Base-by-base conservation (phyloP, 78 protist genomes). In the Cyanophora paradoxa region DNA sequence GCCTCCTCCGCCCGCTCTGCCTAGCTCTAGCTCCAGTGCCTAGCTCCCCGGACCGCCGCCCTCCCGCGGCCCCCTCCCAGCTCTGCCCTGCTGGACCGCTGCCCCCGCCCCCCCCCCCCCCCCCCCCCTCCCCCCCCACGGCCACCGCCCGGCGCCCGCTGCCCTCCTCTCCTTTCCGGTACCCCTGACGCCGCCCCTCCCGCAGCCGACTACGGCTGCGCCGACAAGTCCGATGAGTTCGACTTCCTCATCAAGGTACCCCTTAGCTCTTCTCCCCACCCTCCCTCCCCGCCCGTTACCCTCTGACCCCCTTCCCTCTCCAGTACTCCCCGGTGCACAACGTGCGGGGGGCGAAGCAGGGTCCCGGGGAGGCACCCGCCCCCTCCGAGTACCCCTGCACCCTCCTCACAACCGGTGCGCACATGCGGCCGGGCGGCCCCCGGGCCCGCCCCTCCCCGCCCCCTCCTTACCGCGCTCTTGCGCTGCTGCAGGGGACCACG, bases 401-500 rank as follows among this genome's bases (percentile, higher is more conserved):
- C 14, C 70, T 93, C 26, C 39, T 87, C 22, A 14, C 37, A 30
- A 90, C 94, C n/a, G n/a, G n/a, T n/a, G n/a, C n/a, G n/a, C n/a
- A n/a, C n/a, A n/a, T n/a, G n/a, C n/a, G n/a, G n/a, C n/a, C n/a
- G n/a, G n/a, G n/a, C n/a, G n/a, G n/a, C n/a, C n/a, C n/a, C n/a
- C n/a, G n/a, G n/a, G n/a, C n/a, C n/a, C n/a, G n/a, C n/a, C n/a
- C n/a, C n/a, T n/a, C n/a, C n/a, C n/a, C n/a, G n/a, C n/a, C n/a
- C n/a, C n/a, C n/a, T n/a, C n/a, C n/a, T n/a, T n/a, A n/a, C n/a
- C n/a, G n/a, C n/a, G n/a, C n/a, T n/a, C n/a, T n/a, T n/a, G n/a
- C n/a, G n/a, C n/a, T n/a, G n/a, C n/a, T n/a, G n/a, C n/a, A 11
- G 94, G 84, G 34, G 94, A 90, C 34, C 94, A 90, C 78, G 97